Conservation (phyloP, 2,329 filamentous ascomycete species). For the Capronia epimyces region DNA sequence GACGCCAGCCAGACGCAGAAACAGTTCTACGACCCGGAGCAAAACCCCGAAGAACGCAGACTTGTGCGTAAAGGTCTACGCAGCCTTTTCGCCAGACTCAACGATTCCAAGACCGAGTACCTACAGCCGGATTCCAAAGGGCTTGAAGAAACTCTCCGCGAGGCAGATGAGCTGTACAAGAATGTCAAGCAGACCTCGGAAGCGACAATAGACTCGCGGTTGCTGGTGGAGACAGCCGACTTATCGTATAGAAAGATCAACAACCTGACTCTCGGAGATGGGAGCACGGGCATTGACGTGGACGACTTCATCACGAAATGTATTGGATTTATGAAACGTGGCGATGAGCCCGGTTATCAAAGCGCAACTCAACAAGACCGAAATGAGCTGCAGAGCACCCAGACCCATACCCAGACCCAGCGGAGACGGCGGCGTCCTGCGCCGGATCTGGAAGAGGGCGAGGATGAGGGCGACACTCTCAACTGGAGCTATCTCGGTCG, state of each 20-base stretch:
- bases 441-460: slow-evolving; percentile 58
- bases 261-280: slow-evolving; percentile 66
- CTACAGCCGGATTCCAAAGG: slow-evolving; percentile 60
- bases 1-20: slow-evolving; percentile 40
- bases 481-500: slow-evolving; percentile 83
- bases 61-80: slow-evolving; percentile 64
- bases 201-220: slow-evolving; percentile 81
- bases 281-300: slow-evolving; percentile 71
- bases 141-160: slow-evolving; percentile 60
- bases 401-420: slow-evolving; percentile 44
- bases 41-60: slow-evolving; percentile 68
- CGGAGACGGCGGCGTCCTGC: slow-evolving; percentile 44
- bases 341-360: slow-evolving; percentile 40
- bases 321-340: slow-evolving; percentile 76
- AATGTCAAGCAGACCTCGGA: slow-evolving; percentile 82
- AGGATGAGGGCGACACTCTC: slow-evolving; percentile 64
- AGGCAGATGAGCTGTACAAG: slow-evolving; percentile 60
- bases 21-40: slow-evolving; percentile 71
- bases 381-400: slow-evolving; percentile 31
- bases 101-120: slow-evolving; percentile 63
- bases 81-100: slow-evolving; percentile 57
- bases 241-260: slow-evolving; percentile 72
- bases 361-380: slow-evolving; percentile 1
- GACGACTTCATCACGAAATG: slow-evolving; percentile 91
- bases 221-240: slow-evolving; percentile 75